Evolutionary conservation across 169 alveolate genomes (phyloP), one percentile per base, ranked within the genome.

Genomic region (Plasmodium reichenowi): DNA sequence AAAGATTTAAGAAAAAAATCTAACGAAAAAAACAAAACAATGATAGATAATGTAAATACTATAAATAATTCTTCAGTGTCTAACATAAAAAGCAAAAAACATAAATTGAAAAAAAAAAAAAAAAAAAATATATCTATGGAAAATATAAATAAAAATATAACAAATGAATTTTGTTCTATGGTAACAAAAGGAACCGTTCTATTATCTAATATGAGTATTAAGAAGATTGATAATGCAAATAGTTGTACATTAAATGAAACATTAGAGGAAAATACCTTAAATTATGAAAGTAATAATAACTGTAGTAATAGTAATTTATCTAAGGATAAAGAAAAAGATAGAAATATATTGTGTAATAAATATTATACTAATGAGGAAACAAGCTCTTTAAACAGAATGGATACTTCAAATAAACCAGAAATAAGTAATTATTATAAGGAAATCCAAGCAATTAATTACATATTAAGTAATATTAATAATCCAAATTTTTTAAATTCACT

Each of bases 391-490:
- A 26, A 58, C 9, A 67, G 68, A 43, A 68, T 26, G 5, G 29
- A 43, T 47, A 6, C 50, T 8, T 17, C 15, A 4, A 63, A 43
- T 26, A 20, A 56, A 7, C 22, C 26, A 22, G 68, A 66, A 43
- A 9, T 62, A n/a, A 62, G 26, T n/a, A 8, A 17, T 58, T 80
- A 68, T 62, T 68, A 80, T 50, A 54, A 80, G 45, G 64, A 68
- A 24, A 2, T 80, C 43, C 68, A 80, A 80, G 50, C n/a, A 26
- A 60, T 80, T 63, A 66, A 80, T 68, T 1, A 80, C 22, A 68
- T 80, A 38, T 54, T 68, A 56, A 47, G 67, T 32, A 80, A 80
- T 43, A 68, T 29, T 17, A 80, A 80, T 48, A 67, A 80, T 58
- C 32, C 54, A 52, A 8, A 66, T 68, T 80, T 80, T 63, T 80